These are phyloP conservation scores for Capsella rubella DNA, from an alignment of 441 rosid species.

Conservation along the genomic window DNA sequence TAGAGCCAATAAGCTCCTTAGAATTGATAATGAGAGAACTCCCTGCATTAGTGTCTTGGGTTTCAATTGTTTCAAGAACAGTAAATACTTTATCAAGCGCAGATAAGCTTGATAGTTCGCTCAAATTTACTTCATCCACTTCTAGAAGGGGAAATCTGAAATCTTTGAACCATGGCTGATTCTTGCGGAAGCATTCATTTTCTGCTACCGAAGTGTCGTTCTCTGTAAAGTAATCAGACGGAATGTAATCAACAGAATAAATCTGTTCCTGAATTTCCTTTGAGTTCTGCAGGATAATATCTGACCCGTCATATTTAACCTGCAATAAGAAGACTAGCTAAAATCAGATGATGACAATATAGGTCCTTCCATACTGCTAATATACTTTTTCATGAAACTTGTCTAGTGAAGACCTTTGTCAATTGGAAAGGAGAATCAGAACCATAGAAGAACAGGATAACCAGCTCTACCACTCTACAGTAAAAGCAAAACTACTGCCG, in stretches of 20 bases:
- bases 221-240: conserved; percentile 57
- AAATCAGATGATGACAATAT: conserved; percentile 10
- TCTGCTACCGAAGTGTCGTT: conserved; percentile 47
- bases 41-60: conserved; percentile 45
- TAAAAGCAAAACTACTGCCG: conserved; percentile 17
- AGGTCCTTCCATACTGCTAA: background rate
- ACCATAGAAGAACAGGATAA: conserved; percentile 4
- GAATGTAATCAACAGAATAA: conserved; percentile 56
- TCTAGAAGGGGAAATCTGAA: conserved; percentile 69
- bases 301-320: conserved; percentile 54
- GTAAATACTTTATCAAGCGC: conserved; percentile 58
- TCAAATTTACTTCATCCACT: conserved; percentile 68
- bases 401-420: background rate
- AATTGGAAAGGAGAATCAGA: conserved; percentile 17
- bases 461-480: conserved; percentile 18
- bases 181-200: conserved; percentile 57
- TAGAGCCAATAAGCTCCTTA: conserved; percentile 56
- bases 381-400: conserved; percentile 1
- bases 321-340: conserved; percentile 44
- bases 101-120: conserved; percentile 47
- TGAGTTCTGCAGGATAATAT: conserved; percentile 41
- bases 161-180: conserved; percentile 47
- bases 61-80: conserved; percentile 55
- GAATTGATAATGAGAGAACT: conserved; percentile 46
- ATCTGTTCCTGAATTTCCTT: conserved; percentile 56